These are phyloP conservation scores for Sanguinoderma infundibulare DNA, from an alignment of 1,284 basidiomycete genomes.

Conservation along the genomic window DNA sequence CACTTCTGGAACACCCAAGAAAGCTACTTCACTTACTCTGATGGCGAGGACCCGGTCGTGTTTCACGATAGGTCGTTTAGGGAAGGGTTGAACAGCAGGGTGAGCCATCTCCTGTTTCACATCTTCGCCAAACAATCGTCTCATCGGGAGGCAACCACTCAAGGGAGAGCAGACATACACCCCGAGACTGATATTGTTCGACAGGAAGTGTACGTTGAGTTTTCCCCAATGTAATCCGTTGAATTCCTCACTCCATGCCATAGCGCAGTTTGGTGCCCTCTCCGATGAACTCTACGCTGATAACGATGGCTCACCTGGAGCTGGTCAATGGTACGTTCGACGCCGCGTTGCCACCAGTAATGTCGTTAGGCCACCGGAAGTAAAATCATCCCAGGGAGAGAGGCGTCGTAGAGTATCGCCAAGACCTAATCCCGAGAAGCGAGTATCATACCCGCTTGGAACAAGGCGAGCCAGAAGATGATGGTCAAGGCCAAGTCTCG, in stretches of 20 bases:
- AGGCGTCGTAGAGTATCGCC: constrained; percentile 52
- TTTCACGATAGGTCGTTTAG: constrained; percentile 66
- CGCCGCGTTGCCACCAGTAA: constrained; percentile 30
- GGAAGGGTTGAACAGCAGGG: constrained; percentile 56
- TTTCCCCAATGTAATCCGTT: not conserved
- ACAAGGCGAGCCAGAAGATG: constrained; percentile 25
- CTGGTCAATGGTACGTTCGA: constrained; percentile 19
- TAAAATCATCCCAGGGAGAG: constrained; percentile 49
- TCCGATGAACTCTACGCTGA: constrained; percentile 45
- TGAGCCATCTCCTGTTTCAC: constrained; percentile 7
- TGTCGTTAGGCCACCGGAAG: not conserved
- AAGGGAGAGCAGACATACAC: constrained; percentile 63
- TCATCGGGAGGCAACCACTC: not conserved
- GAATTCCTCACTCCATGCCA: not conserved
- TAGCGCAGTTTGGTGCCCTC: constrained; percentile 71
- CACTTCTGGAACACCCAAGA: constrained; percentile 86
- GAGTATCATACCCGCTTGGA: constrained; percentile 53
- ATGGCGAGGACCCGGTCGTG: constrained; percentile 47
- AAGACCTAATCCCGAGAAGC: constrained; percentile 55
- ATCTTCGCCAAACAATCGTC: not conserved
- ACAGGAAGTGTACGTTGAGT: constrained; percentile 58
- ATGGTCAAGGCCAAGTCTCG: constrained; percentile 25
- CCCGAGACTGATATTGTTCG: constrained; percentile 68
- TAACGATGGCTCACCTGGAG: constrained; percentile 32
- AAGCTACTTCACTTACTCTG: constrained; percentile 61